Evolutionary conservation across 2,329 filamentous ascomycete genomes (phyloP), one percentile per base, ranked within the genome.

Genomic region (Alternaria burnsii): DNA sequence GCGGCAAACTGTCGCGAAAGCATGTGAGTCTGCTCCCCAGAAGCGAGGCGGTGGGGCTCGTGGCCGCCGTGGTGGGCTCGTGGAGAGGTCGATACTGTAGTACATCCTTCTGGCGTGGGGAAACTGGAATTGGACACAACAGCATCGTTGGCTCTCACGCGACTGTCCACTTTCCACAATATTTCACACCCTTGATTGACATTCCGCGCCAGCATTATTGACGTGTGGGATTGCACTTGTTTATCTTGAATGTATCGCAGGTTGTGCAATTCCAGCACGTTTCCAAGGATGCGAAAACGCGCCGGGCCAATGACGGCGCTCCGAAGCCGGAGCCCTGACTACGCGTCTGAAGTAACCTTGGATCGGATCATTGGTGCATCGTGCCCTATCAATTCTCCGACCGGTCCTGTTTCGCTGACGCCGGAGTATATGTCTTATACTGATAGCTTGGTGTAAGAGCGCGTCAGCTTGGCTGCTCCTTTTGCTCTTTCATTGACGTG

Each of bases 251-350:
- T 56, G 34, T 50, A 46, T 52, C 58, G 61, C 60, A 60, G 60
- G 38, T 66, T 59, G 63, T 67, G 53, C 63, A 60, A 62, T 63
- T 67, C 52, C 50, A 55, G 60, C 62, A 66, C 62, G 61, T 60
- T 61, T 65, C 58, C 46, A 52, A 58, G 47, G 50, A 60, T 52
- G 59, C 58, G 53, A 58, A 46, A 48, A 50, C 54, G 61, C 68
- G 55, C 66, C 52, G 57, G 59, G 24, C 67, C 68, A 71, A 71
- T 69, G 44, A 57, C 58, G 55, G 52, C 46, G 52, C 67, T 60
- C 72, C 72, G 71, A 67, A 65, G 62, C 73, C 71, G 72, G 72
- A 71, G 68, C 65, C 61, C 61, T 72, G 65, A 70, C 67, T 62
- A 62, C 59, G 64, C 52, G 59, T 61, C 64, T 68, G 62, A 59